These are phyloP conservation scores for Euphorbia tirucalli DNA, from an alignment of 345 rosid genomes.

Conservation along the genomic window DNA sequence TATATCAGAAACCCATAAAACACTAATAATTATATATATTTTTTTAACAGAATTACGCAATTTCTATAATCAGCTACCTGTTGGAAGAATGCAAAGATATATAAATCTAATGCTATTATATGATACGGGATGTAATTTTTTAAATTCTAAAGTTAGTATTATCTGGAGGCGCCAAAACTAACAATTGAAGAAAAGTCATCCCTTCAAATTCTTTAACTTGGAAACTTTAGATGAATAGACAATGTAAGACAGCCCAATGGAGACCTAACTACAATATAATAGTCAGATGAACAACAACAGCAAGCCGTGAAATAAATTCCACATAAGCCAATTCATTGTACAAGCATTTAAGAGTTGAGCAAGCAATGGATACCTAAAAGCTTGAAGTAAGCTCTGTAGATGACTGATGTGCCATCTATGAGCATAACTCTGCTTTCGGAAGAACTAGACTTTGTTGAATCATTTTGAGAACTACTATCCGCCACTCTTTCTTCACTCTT, in stretches of 20 bases:
- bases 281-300: background rate
- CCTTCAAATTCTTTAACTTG: background rate
- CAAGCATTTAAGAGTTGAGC: background rate
- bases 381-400: conserved; percentile 94
- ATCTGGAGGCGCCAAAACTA: background rate
- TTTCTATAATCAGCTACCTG: background rate
- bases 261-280: background rate
- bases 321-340: background rate
- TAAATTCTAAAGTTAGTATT: background rate
- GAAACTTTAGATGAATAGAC: conserved; percentile 1
- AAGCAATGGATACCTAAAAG: conserved; percentile 60
- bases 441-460: conserved; percentile 17
- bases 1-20: background rate
- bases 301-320: background rate
- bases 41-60: background rate
- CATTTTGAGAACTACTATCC: conserved; percentile 21
- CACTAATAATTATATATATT: background rate
- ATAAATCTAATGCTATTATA: background rate
- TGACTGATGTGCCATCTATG: conserved; percentile 88
- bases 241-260: background rate
- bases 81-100: background rate
- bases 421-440: conserved; percentile 83
- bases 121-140: background rate
- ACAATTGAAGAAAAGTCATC: background rate
- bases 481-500: conserved; percentile 37